Conservation (phyloP, 192 early-diverging fungal species). For the Coemansia sp. region DNA sequence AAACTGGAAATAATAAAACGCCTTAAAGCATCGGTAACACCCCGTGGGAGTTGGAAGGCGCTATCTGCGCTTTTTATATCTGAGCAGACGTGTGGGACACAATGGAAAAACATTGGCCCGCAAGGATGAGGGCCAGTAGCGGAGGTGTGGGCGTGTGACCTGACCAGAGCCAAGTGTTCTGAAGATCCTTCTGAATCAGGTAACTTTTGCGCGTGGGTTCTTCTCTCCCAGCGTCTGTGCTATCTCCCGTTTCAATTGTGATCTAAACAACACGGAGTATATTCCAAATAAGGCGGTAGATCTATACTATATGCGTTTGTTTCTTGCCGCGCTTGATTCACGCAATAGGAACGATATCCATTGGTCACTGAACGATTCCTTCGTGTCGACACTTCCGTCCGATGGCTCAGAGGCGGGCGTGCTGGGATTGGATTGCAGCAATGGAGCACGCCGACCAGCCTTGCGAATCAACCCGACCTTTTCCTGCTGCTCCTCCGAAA, state of each 20-base stretch:
- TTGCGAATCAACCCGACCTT: constrained; percentile 74
- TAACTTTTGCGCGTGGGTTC: too few relatives aligned
- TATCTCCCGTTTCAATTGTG: too few relatives aligned
- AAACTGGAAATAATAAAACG: background rate
- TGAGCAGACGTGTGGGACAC: too few relatives aligned
- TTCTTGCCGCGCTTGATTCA: constrained; percentile 54
- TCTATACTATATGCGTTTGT: constrained; percentile 5
- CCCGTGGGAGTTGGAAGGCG: too few relatives aligned
- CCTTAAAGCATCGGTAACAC: background rate
- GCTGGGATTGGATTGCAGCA: constrained; percentile 43
- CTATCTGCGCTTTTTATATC: too few relatives aligned
- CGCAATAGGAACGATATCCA: constrained; percentile 80
- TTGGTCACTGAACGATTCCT: constrained; percentile 74
- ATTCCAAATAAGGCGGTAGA: background rate
- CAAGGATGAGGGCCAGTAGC: too few relatives aligned
- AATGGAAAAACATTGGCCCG: too few relatives aligned
- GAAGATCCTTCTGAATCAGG: too few relatives aligned
- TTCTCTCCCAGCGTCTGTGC: too few relatives aligned
- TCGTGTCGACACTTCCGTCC: constrained; percentile 30
- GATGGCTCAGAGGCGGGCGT: constrained; percentile 53
- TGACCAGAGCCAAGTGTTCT: too few relatives aligned
- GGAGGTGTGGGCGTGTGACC: too few relatives aligned
- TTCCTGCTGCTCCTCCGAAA: constrained; percentile 85
- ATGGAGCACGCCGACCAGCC: constrained; percentile 52
- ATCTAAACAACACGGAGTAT: too few relatives aligned